phyloP scores from a whole-genome alignment of 331 rosid species.

The Malus hybrid region DNA sequence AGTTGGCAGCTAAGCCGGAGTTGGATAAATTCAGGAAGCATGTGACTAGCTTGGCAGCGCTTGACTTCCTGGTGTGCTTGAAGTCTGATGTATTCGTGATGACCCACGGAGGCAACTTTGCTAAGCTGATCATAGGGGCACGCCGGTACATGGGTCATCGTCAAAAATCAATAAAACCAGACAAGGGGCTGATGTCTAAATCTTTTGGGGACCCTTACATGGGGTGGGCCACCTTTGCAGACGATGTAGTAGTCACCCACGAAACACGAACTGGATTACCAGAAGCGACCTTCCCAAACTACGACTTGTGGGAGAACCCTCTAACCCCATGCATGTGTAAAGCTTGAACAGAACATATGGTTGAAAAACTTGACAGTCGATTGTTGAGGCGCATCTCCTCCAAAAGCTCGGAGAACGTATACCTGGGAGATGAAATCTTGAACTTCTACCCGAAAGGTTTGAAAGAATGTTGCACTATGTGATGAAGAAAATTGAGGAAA shows the following conservation, averaged over 20 bases:
- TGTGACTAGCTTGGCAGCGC: slow-evolving; percentile 98
- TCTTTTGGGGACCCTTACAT: slow-evolving; percentile 99
- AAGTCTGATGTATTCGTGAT: slow-evolving; percentile 97
- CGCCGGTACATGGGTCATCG: slow-evolving; percentile 96
- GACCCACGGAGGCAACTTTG: slow-evolving; percentile 99
- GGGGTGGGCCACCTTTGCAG: slow-evolving; percentile 97
- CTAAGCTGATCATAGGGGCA: slow-evolving; percentile 93
- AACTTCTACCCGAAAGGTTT: background rate
- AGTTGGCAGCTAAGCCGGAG: slow-evolving; percentile 81
- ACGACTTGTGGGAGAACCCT: slow-evolving; percentile 99
- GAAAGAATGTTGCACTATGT: slow-evolving; percentile 11
- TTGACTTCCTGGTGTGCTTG: slow-evolving; percentile 96
- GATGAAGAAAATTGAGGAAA: slow-evolving; percentile 6
- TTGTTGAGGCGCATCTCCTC: background rate
- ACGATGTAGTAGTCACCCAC: slow-evolving; percentile 90
- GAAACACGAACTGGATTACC: slow-evolving; percentile 96
- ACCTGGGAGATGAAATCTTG: background rate
- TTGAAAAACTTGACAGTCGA: slow-evolving; percentile 2
- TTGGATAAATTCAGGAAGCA: slow-evolving; percentile 88
- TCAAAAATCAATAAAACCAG: slow-evolving; percentile 91
- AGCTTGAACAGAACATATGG: slow-evolving; percentile 43
- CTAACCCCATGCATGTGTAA: slow-evolving; percentile 98
- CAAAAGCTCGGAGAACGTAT: slow-evolving; percentile 8
- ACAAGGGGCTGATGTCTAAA: slow-evolving; percentile 99
- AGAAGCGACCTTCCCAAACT: slow-evolving; percentile 95